Evolutionary conservation across 768 basidiomycete species (phyloP).

Genomic region (Boletellus ananas): DNA sequence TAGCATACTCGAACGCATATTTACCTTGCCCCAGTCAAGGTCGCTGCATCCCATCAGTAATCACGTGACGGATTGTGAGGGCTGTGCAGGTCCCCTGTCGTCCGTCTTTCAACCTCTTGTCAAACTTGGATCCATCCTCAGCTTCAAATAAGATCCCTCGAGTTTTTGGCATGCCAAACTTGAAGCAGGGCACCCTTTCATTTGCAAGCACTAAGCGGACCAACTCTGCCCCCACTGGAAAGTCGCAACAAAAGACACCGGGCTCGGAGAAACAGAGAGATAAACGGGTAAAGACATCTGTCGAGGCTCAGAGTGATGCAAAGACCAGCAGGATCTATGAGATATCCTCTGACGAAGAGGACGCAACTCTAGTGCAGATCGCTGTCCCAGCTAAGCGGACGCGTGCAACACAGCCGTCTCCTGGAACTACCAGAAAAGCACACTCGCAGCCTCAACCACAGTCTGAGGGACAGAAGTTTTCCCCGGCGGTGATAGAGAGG

Average conservation of each 20-base stretch:
- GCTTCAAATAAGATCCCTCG: neutral
- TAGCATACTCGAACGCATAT: constrained; percentile 4
- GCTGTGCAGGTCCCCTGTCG: constrained; percentile 18
- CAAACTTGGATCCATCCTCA: neutral
- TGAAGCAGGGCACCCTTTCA: constrained; percentile 45
- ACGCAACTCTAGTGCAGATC: neutral
- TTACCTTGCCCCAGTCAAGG: too few relatives aligned
- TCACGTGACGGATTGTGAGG: constrained; percentile 8
- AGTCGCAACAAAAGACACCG: constrained; percentile 12
- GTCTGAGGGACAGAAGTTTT: constrained; percentile 4
- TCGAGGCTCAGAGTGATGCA: neutral
- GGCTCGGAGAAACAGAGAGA: constrained; percentile 7
- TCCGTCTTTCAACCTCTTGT: neutral
- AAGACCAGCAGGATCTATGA: constrained; percentile 5
- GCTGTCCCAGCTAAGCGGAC: constrained; percentile 21
- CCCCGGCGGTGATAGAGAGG: constrained; percentile 12
- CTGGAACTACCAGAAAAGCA: constrained; percentile 2
- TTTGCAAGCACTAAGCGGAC: constrained; percentile 48
- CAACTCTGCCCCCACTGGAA: constrained; percentile 22
- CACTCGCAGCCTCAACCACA: neutral
- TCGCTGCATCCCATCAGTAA: neutral
- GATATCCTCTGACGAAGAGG: constrained; percentile 22
- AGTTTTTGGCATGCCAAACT: constrained; percentile 6
- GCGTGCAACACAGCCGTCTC: constrained; percentile 16
- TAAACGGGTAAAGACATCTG: constrained; percentile 1